Evolutionary conservation across 129 eudicot genomes (phyloP), one percentile per base, ranked within the genome.

Genomic region (Glebionis coronaria): DNA sequence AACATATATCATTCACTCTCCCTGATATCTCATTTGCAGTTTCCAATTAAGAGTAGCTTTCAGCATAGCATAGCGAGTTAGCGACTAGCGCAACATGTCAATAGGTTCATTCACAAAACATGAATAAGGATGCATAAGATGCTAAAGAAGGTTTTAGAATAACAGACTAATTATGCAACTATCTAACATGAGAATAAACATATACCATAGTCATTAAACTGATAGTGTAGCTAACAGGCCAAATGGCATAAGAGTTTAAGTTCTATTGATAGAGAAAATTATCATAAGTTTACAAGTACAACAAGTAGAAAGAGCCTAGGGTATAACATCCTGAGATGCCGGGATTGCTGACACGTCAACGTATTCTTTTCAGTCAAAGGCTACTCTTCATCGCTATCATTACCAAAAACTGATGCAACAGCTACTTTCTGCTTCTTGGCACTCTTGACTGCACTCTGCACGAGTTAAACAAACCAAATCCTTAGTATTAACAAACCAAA

Each of bases 351-450:
- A 7, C 42, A 35, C 7, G 40, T 35, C 42, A 6, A 35, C 42
- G 9, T 35, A 35, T 35, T 35, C 4, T n/a, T 50, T 16, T 46
- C 18, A 14, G 38, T 54, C 23, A 25, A 12, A 12, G 6, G 18
- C 81, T 77, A 84, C 54, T 91, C 95, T 44, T 87, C 96, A 27
- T 92, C 98, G 44, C 95, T 88, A 58, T 88, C 89, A 61, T 92
- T 78, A 65, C 79, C 70, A 56, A 92, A 92, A 72, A 83, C 94
- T 1, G 91, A 83, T n/a, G 88, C 96, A 71, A 86, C 67, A 4
- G 91, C 67, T 53, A 47, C 78, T 70, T 88, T 91, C 13, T 87
- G 95, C 91, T 88, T 92, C 91, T 88, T 88, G 58, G 81, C 68
- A 63, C 62, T 79, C 58, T 68, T 76, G 19, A 71, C 47, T 14